These are phyloP conservation scores for Daldinia grandis DNA, from an alignment of 495 filamentous ascomycete genomes.

Conservation along the genomic window DNA sequence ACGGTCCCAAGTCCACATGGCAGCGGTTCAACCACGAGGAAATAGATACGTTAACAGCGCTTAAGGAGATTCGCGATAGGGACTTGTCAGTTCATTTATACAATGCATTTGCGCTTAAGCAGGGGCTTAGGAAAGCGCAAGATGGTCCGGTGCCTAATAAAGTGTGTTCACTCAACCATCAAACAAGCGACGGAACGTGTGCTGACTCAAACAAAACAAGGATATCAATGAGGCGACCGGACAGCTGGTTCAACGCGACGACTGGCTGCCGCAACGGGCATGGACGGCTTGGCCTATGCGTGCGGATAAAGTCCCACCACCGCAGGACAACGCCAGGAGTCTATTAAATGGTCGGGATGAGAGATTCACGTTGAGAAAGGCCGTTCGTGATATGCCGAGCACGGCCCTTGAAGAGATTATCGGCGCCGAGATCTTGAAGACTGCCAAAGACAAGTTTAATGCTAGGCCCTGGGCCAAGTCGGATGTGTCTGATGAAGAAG, in stretches of 20 bases:
- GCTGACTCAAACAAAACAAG: slow-evolving; percentile 11
- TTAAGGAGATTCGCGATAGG: slow-evolving; percentile 63
- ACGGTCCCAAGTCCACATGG: slow-evolving; percentile 69
- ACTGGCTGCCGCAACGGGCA: slow-evolving; percentile 57
- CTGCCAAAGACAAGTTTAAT: slow-evolving; percentile 70
- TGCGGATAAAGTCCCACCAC: slow-evolving; percentile 65
- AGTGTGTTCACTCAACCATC: slow-evolving; percentile 2
- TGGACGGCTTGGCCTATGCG: slow-evolving; percentile 87
- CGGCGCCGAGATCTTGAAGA: slow-evolving; percentile 65
- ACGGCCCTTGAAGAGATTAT: slow-evolving; percentile 71
- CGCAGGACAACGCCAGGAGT: slow-evolving; percentile 44
- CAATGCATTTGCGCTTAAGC: slow-evolving; percentile 71
- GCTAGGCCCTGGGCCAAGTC: slow-evolving; percentile 36
- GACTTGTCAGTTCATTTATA: slow-evolving; percentile 81
- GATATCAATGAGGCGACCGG: slow-evolving; percentile 36
- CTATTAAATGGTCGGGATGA: slow-evolving; percentile 50
- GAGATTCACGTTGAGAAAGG: slow-evolving; percentile 55
- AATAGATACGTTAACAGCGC: slow-evolving; percentile 61
- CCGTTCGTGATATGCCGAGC: slow-evolving; percentile 59
- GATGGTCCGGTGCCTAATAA: slow-evolving; percentile 13
- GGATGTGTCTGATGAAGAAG: slow-evolving; percentile 19
- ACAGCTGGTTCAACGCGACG: slow-evolving; percentile 29
- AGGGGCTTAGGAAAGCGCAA: slow-evolving; percentile 15
- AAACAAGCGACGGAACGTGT: slow-evolving; percentile 3
- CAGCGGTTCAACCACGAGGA: slow-evolving; percentile 65